Evolutionary conservation across 2,329 filamentous ascomycete species (phyloP).

Genomic region (Gaeumannomyces tritici): DNA sequence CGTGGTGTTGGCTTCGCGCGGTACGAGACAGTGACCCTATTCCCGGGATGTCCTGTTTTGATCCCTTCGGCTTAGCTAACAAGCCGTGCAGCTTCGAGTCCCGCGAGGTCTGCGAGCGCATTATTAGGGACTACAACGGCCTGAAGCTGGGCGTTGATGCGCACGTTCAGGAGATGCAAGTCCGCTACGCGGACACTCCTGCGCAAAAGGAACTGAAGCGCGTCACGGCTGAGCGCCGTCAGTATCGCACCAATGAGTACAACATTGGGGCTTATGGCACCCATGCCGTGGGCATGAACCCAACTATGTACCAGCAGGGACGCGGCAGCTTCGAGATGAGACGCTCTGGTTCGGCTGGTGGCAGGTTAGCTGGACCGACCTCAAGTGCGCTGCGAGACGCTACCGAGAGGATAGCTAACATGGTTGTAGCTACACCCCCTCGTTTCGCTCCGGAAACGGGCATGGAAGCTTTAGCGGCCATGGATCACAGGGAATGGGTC

Average conservation of each 20-base stretch:
- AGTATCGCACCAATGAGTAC: constrained; percentile 95
- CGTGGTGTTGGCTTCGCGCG: constrained; percentile 96
- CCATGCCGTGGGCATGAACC: constrained; percentile 46
- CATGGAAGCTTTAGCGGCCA: background rate
- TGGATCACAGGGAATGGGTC: background rate
- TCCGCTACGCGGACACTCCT: constrained; percentile 93
- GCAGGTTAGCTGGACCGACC: background rate
- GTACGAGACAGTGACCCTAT: constrained; percentile 37
- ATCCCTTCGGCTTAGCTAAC: constrained; percentile 12
- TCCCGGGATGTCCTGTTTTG: background rate
- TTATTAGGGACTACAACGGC: constrained; percentile 82
- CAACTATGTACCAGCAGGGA: constrained; percentile 29
- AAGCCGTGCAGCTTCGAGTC: constrained; percentile 61
- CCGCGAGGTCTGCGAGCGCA: constrained; percentile 81
- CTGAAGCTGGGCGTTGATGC: constrained; percentile 65
- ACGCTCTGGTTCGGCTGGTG: constrained; percentile 11
- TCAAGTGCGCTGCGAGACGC: background rate
- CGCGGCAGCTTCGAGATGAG: constrained; percentile 25
- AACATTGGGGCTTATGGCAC: constrained; percentile 64
- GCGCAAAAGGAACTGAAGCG: constrained; percentile 96
- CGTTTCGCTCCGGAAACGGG: background rate
- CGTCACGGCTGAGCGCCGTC: constrained; percentile 86
- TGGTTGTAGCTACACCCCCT: background rate
- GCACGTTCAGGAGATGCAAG: constrained; percentile 64
- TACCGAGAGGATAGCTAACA: background rate